Evolutionary conservation across 257 asterid genomes (phyloP).

Genomic region (Nicotiana obtusifolia): DNA sequence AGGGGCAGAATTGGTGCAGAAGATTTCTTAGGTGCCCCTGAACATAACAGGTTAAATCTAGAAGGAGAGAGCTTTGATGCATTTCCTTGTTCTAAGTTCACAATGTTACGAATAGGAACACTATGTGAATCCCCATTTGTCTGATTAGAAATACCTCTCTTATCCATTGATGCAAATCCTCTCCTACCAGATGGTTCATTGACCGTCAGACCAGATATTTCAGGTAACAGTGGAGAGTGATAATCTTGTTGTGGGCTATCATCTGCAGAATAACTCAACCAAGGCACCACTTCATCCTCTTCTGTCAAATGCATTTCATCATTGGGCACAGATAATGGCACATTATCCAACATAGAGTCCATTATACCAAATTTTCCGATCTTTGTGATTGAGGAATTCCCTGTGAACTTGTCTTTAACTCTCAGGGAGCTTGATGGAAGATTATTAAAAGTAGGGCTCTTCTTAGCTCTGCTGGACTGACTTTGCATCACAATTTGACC

Average conservation of each 20-base stretch:
- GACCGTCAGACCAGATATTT: conserved; percentile 56
- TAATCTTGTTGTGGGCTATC: conserved; percentile 44
- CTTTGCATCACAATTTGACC: conserved; percentile 79
- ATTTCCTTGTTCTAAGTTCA: conserved; percentile 17
- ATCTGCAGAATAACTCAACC: conserved; percentile 55
- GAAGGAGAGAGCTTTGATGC: conserved; percentile 22
- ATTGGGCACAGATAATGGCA: conserved; percentile 46
- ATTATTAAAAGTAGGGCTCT: conserved; percentile 22
- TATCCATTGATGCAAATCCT: conserved; percentile 34
- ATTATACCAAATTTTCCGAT: conserved; percentile 39
- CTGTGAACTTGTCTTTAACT: too few species aligned
- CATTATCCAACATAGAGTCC: conserved; percentile 40
- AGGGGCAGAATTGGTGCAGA: conserved; percentile 31
- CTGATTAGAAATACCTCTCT: conserved; percentile 30
- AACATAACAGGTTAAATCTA: conserved; percentile 27
- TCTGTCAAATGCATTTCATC: conserved; percentile 45
- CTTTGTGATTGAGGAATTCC: conserved; percentile 22
- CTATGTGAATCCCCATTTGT: conserved; percentile 23
- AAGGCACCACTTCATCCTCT: conserved; percentile 68
- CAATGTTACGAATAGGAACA: conserved; percentile 18
- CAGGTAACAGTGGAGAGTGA: conserved; percentile 52
- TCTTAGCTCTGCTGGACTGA: conserved; percentile 44
- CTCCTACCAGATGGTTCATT: conserved; percentile 38
- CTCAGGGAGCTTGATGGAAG: background rate
- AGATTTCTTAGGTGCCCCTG: conserved; percentile 41